Base-by-base conservation (phyloP, 2,329 filamentous ascomycete species). In the Ceratocystis smalleyi region DNA sequence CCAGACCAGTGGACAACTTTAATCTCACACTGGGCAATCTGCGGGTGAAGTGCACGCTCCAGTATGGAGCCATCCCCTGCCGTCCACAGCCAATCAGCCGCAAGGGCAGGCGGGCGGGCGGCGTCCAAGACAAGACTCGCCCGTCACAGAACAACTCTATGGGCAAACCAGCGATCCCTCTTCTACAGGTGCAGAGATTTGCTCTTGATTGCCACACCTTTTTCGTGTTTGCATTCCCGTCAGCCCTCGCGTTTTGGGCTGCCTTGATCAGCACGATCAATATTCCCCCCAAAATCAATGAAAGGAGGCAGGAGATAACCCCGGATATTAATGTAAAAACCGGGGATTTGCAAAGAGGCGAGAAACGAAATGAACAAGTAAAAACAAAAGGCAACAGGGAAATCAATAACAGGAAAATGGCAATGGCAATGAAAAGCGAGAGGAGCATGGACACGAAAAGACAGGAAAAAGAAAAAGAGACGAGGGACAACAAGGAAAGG, bases 311-410 rank as follows among this genome's bases (percentile, higher is more conserved):
- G 15, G 7, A n/a, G 17, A 35, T 35, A 57, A n/a, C 54, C 35
- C 54, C 27, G 54, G 24, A 57, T 35, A 57, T 35, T 57, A 57
- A 17, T 57, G 24, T 22, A n/a, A 30, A 43, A 17, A 32, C n/a
- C 19, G 35, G 32, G 27, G 24, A 32, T 49, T 61, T 30, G 32
- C 43, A 32, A 30, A 24, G 47, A 45, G 61, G 27, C 63, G 32
- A 62, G 22, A 35, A 59, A 64, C 22, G 32, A 43, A 65, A 62
- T 47, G 59, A 43, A 35, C 15, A 57, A n/a, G 54, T n/a, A 35
- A 43, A 35, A 43, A n/a, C 15, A 49, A 22, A 64, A 43, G 30
- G 43, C 40, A 15, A 8, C 27, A 63, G 40, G n/a, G 60, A 49
- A 4, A 12, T 10, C n/a, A 45, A 30, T 24, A 19, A 27, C 27